A percentile compares a stretch with the other conserved stretches of the same genome.
Evolutionary conservation across 1,284 basidiomycete species (phyloP).

Genomic region (Tranzscheliella williamsii): DNA sequence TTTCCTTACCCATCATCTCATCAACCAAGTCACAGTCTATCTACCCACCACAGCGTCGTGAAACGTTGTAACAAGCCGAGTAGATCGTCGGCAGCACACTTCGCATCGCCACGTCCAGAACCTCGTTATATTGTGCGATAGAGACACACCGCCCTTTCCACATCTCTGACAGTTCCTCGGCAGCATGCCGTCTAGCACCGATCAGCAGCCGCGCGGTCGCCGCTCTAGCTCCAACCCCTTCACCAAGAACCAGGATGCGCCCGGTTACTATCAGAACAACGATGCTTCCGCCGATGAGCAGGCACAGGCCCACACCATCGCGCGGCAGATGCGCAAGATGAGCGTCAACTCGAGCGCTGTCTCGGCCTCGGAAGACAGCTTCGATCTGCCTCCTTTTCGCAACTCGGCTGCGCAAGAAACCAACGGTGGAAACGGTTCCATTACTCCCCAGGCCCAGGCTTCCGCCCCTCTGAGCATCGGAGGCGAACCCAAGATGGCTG

Average conservation of each 20-base stretch:
- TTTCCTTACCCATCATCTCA: no score
- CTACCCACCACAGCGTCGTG: no score
- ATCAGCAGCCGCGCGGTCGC: not conserved
- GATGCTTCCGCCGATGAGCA: slow-evolving; percentile 9
- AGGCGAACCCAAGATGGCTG: slow-evolving; percentile 22
- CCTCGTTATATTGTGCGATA: not conserved
- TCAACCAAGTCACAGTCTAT: no score
- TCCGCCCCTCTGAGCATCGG: slow-evolving; percentile 3
- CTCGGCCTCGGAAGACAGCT: slow-evolving; percentile 11
- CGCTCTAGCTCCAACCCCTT: slow-evolving; percentile 32
- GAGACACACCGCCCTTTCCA: not conserved
- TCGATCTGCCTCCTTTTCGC: slow-evolving; percentile 10
- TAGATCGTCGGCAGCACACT: no score
- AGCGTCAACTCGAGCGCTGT: slow-evolving; percentile 28
- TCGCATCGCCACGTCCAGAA: no score
- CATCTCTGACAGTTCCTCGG: not conserved
- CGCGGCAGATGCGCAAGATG: slow-evolving; percentile 39
- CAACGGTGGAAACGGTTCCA: slow-evolving; percentile 20
- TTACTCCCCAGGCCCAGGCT: slow-evolving; percentile 22
- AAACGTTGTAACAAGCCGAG: no score
- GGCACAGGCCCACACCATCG: slow-evolving; percentile 27
- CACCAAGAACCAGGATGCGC: slow-evolving; percentile 37
- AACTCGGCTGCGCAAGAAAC: not conserved
- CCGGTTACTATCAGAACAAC: slow-evolving; percentile 23
- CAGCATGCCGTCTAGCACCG: not conserved